Conservation (phyloP, 1,139 yeast genomes). For the Suhomyces anneliseae region DNA sequence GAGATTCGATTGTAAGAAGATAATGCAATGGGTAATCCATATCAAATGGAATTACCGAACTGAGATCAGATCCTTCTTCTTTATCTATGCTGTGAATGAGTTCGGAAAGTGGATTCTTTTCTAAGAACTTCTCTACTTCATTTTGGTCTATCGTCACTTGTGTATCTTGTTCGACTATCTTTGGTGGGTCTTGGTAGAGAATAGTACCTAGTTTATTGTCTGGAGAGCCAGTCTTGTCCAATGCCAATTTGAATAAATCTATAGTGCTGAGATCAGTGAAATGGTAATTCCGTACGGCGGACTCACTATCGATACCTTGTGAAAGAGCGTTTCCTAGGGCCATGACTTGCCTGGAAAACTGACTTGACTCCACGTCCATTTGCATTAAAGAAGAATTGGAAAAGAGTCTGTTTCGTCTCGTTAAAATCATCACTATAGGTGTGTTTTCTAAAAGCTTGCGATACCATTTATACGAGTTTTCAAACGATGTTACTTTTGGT, state of each 20-base stretch:
- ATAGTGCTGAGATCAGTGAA: conserved; percentile 27
- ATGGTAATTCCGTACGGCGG: conserved; percentile 27
- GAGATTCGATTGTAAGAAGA: conserved; percentile 34
- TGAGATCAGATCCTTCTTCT: neutral
- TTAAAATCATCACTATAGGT: conserved; percentile 35
- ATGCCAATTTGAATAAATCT: conserved; percentile 34
- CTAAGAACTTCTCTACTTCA: neutral
- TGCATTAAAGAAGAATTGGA: conserved; percentile 28
- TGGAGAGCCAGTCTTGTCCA: conserved; percentile 11
- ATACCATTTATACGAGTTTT: conserved; percentile 33
- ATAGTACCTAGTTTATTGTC: neutral
- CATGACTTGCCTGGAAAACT: conserved; percentile 8
- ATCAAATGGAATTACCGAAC: conserved; percentile 31
- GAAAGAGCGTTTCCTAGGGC: conserved; percentile 13
- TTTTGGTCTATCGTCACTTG: neutral
- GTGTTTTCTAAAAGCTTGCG: conserved; percentile 25
- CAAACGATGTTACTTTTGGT: conserved; percentile 14
- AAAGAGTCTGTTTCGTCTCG: conserved; percentile 31
- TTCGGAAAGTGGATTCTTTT: neutral
- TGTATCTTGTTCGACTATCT: neutral
- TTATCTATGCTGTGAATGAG: neutral
- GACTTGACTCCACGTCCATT: conserved; percentile 7
- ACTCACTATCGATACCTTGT: neutral
- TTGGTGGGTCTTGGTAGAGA: neutral
- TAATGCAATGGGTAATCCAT: conserved; percentile 27